phyloP scores from a whole-genome alignment of 2,329 filamentous ascomycete genomes.

The Paracoccidioides brasiliensis region DNA sequence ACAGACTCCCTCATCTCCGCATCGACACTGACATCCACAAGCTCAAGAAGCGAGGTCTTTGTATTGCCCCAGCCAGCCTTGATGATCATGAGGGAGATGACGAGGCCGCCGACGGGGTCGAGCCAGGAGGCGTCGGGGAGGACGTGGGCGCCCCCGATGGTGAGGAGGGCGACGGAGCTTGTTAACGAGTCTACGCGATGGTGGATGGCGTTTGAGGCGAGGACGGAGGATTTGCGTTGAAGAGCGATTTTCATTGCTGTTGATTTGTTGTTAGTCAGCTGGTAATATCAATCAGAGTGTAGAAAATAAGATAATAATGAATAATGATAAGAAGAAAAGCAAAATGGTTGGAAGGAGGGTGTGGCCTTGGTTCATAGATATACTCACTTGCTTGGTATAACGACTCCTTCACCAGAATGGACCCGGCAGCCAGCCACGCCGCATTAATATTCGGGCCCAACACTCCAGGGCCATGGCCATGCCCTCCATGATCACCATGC shows the following conservation, averaged over 20 bases:
- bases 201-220: constrained; percentile 91
- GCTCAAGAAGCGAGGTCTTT: constrained; percentile 63
- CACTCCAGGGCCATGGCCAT: constrained; percentile 38
- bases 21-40: constrained; percentile 84
- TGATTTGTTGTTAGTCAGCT: background rate
- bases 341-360: background rate
- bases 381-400: constrained; percentile 85
- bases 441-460: constrained; percentile 77
- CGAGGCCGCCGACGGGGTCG: constrained; percentile 80
- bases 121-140: constrained; percentile 79
- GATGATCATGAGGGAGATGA: constrained; percentile 89
- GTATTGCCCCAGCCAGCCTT: constrained; percentile 84
- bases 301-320: constrained; percentile 5
- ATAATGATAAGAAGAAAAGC: background rate
- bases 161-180: constrained; percentile 79
- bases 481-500: constrained; percentile 24
- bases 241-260: constrained; percentile 87
- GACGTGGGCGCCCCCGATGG: constrained; percentile 80
- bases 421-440: constrained; percentile 83
- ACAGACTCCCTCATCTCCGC: constrained; percentile 66
- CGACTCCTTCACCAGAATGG: constrained; percentile 91
- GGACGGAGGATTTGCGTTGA: constrained; percentile 86
- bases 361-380: background rate
- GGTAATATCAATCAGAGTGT: background rate
- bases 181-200: constrained; percentile 94